A percentile compares a stretch with the other conserved stretches of the same genome.
Conservation (phyloP, 345 rosid genomes). For the Aethionema arabicum region DNA sequence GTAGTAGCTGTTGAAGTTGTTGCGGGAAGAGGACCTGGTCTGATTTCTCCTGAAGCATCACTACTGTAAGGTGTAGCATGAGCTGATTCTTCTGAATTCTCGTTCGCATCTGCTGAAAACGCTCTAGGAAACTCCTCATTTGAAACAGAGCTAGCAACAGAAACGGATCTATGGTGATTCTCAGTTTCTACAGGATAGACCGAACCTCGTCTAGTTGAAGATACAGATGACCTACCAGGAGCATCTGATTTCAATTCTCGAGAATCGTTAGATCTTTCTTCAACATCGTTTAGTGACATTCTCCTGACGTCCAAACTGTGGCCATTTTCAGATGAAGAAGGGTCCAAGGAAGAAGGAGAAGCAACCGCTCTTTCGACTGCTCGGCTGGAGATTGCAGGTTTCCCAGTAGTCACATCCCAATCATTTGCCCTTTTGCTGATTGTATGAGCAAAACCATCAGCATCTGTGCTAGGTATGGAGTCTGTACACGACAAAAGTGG, state of each 20-base stretch:
- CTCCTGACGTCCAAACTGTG: constrained; percentile 50
- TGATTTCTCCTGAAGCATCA: constrained; percentile 80
- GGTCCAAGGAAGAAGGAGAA: constrained; percentile 66
- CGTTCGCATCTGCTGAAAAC: constrained; percentile 53
- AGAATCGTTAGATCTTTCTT: constrained; percentile 50
- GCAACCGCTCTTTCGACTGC: constrained; percentile 45
- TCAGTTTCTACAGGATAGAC: constrained; percentile 48
- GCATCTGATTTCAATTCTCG: constrained; percentile 51
- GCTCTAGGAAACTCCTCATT: constrained; percentile 52
- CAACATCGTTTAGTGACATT: constrained; percentile 47
- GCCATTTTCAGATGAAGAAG: constrained; percentile 56
- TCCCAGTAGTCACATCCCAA: constrained; percentile 44
- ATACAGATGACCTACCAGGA: constrained; percentile 45
- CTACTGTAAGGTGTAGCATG: constrained; percentile 60
- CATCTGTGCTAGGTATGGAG: constrained; percentile 41
- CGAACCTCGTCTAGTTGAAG: constrained; percentile 52
- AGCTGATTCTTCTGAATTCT: constrained; percentile 55
- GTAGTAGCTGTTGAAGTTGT: constrained; percentile 42
- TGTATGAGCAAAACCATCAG: constrained; percentile 36
- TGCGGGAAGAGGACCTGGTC: constrained; percentile 49
- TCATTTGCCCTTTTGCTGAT: constrained; percentile 47
- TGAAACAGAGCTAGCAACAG: constrained; percentile 51
- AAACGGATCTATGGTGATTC: constrained; percentile 58
- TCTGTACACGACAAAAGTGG: constrained; percentile 57
- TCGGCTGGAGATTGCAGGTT: constrained; percentile 42